phyloP scores from a whole-genome alignment of 2,329 filamentous ascomycete genomes.

The Allantophomopsis cytisporea region DNA sequence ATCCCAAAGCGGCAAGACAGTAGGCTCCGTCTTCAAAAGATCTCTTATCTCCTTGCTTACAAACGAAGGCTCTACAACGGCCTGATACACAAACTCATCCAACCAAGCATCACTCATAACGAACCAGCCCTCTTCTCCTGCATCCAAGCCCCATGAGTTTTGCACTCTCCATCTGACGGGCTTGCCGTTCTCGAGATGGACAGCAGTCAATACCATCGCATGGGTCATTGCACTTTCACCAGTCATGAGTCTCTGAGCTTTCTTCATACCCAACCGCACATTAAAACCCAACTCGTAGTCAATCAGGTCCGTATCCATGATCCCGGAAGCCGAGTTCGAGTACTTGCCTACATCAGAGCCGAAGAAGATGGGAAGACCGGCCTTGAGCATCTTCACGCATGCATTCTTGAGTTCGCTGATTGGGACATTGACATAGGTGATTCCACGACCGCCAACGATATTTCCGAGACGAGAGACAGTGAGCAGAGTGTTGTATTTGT shows the following conservation, averaged over 20 bases:
- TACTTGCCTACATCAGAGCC: slow-evolving; percentile 81
- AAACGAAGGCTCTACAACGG: slow-evolving; percentile 64
- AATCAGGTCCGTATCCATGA: slow-evolving; percentile 69
- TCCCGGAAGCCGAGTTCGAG: slow-evolving; percentile 49
- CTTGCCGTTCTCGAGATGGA: slow-evolving; percentile 59
- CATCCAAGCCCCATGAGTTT: slow-evolving; percentile 65
- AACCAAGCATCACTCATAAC: slow-evolving; percentile 78
- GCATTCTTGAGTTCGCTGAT: slow-evolving; percentile 59
- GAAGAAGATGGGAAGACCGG: slow-evolving; percentile 75
- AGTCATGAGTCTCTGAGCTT: slow-evolving; percentile 59
- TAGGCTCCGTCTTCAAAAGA: slow-evolving; percentile 55
- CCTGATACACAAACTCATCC: slow-evolving; percentile 75
- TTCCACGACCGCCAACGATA: slow-evolving; percentile 59
- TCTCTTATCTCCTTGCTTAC: slow-evolving; percentile 52
- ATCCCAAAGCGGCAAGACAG: slow-evolving; percentile 66
- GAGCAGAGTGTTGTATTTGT: slow-evolving; percentile 57
- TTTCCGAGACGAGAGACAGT: slow-evolving; percentile 73
- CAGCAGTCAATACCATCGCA: slow-evolving; percentile 81
- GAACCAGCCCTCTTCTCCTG: slow-evolving; percentile 72
- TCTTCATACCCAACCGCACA: slow-evolving; percentile 57
- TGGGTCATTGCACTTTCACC: slow-evolving; percentile 81
- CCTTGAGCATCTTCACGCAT: slow-evolving; percentile 64
- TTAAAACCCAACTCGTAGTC: slow-evolving; percentile 82
- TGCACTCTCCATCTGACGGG: slow-evolving; percentile 73
- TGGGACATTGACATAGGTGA: slow-evolving; percentile 75